These are phyloP conservation scores for Adansonia rubrostipa DNA, from an alignment of 441 rosid genomes.

Conservation along the genomic window DNA sequence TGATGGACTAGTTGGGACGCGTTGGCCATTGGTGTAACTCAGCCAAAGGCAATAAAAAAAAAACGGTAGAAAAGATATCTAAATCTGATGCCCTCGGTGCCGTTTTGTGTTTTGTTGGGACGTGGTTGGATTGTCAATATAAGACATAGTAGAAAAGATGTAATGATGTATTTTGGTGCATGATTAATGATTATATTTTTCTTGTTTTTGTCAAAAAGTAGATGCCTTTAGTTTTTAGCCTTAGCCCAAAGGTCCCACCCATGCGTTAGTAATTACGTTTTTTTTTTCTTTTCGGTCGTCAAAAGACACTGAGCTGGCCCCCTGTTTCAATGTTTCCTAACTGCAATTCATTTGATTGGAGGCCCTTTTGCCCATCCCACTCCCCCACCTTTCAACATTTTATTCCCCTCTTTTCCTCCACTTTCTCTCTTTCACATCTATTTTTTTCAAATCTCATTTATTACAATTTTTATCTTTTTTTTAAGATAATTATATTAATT, in stretches of 20 bases:
- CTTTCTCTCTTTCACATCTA: background rate
- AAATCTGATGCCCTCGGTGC: background rate
- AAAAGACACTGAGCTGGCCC: constrained; percentile 24
- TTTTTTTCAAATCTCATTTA: background rate
- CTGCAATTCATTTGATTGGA: background rate
- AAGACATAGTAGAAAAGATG: background rate
- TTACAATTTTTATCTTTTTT: background rate
- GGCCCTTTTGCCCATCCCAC: background rate
- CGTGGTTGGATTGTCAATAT: background rate
- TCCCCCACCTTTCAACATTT: constrained; percentile 9
- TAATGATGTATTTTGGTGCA: constrained; percentile 18
- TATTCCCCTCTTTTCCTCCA: background rate
- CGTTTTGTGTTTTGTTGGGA: background rate
- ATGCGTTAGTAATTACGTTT: constrained; percentile 9
- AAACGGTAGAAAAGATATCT: background rate
- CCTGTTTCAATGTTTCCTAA: background rate
- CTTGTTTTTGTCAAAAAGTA: constrained; percentile 17
- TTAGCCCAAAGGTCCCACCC: background rate
- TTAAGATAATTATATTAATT: background rate
- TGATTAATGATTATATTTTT: background rate
- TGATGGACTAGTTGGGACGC: background rate
- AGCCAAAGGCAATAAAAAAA: background rate
- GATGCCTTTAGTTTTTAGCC: background rate
- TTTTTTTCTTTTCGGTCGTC: constrained; percentile 20
- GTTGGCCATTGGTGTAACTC: background rate